phyloP scores from a whole-genome alignment of 2,329 filamentous ascomycete species.

The Penicillium frequentans region DNA sequence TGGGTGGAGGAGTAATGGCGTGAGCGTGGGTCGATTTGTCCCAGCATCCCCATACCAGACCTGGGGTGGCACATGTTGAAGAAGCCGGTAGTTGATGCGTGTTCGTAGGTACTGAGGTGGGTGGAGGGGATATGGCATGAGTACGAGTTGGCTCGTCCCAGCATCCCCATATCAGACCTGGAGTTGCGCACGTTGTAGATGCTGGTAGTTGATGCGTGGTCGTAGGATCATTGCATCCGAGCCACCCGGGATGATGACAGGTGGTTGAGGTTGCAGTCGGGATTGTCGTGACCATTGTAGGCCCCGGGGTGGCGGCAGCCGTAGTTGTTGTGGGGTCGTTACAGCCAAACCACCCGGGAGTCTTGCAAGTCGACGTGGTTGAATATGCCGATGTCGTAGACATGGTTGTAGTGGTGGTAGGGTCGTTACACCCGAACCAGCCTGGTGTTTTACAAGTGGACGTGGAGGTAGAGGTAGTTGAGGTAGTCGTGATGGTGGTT shows the following conservation, averaged over 20 bases:
- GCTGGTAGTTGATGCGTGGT: not conserved
- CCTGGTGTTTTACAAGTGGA: conserved; percentile 38
- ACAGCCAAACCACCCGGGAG: conserved; percentile 39
- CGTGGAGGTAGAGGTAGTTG: conserved; percentile 31
- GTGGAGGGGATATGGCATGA: no score
- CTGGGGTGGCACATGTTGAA: not conserved
- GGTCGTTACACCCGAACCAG: conserved; percentile 43
- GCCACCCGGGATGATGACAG: conserved; percentile 14
- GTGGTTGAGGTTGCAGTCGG: conserved; percentile 6
- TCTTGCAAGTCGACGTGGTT: conserved; percentile 24
- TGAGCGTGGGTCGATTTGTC: not conserved
- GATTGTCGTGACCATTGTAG: not conserved
- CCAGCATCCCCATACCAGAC: conserved; percentile 6
- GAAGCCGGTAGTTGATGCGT: not conserved
- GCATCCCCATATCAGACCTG: conserved; percentile 4
- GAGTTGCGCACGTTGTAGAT: not conserved
- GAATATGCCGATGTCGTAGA: conserved; percentile 6
- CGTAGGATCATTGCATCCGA: conserved; percentile 12
- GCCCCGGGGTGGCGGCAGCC: conserved; percentile 3
- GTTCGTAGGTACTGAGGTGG: not conserved
- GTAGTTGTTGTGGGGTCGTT: conserved; percentile 7
- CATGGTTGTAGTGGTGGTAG: conserved; percentile 27
- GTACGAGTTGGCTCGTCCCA: conserved; percentile 1
- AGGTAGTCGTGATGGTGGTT: conserved; percentile 30
- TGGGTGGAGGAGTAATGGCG: not conserved